Base-by-base conservation (phyloP, 2,329 filamentous ascomycete genomes). In the Setomelanomma holmii region DNA sequence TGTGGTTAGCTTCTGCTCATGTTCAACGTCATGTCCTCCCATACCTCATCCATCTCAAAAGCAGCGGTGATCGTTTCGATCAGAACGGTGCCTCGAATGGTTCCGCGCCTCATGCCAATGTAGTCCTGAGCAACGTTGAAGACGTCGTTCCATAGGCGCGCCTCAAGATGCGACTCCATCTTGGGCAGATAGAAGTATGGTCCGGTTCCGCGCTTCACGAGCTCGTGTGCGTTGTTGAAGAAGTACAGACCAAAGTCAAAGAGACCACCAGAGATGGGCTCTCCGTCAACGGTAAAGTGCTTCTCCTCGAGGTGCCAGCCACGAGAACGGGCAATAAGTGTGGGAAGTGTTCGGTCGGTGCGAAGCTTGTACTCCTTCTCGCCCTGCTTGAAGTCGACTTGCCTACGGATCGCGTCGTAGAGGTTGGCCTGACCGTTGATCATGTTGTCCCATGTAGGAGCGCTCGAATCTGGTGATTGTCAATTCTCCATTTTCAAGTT, bases 191-290 rank as follows among this genome's bases (percentile, higher is more conserved):
- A 97, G 78, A 96, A 99, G 86, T 99, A 98, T 52, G 95, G 95
- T 45, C 95, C 95, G 63, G 85, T 83, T 56, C 95, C 95, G 58
- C 86, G 86, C 76, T 88, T 88, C 68, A 96, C 86, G 44, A 93
- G 84, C 83, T 97, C 91, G 70, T 88, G 83, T 60, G 93, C 95
- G 76, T 97, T 99, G 86, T 98, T 92, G 88, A 91, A 98, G 82
- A 99, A 98, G 84, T 98, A 98, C 45, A 98, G 86, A 72, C 95
- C 95, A 75, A 98, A 99, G 80, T 99, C 95, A 77, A 98, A 98
- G 53, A 99, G 85, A 58, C 87, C 86, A 53, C 89, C 95, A 20
- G 93, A 96, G 67, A 98, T 95, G 70, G 95, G 88, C 83, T 96
- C 92, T 59, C 93, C 93, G 66, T 98, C 92, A 44, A 98, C 88